Base-by-base conservation (phyloP, 2,329 filamentous ascomycete genomes). In the Didymella exigua region DNA sequence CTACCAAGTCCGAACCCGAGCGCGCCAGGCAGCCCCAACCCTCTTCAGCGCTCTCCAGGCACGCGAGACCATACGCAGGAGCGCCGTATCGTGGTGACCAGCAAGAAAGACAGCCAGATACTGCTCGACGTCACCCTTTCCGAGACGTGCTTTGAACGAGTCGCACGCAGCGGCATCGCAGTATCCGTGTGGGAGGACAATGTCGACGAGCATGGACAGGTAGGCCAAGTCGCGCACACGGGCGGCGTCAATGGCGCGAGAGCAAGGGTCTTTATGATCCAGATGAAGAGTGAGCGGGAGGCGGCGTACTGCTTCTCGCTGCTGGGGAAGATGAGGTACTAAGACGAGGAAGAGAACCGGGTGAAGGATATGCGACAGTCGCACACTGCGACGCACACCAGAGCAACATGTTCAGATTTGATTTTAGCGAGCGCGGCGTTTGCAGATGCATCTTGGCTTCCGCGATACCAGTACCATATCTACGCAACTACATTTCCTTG, bases 91-190 rank as follows among this genome's bases (percentile, higher is more conserved):
- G 80, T 96, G 14, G 87, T 97, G 21, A 85, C 84, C 4, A 87
- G 86, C 5, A 88, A 91, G 68, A 87, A 86, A 1, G 85, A 86
- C 59, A 84, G 85, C 19, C 80, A 87, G 57, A 81, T 88, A 1
- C 75, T 96, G 30, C 81, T 97, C 0, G 93, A 98, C 73, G 91
- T 90, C 1, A 92, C 92, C 42, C 80, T 97, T 1, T 89, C 89
- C 10, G 91, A 92, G 70, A 89, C 86, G 52, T 93, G 90, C 69
- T 96, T 96, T 76, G 89, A 93, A 62, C 81, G 90, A 16, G 86
- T 96, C 56, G 93, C 91, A 5, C 86, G 89, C 62, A 89, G 90
- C 29, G 93, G 93, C 41, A 93, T 97, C 66, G 90, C 95, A 1
- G 87, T 96, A 51, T 93, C 89, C 61, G 89, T 97, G 30, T 95